A percentile compares a stretch with the other conserved stretches of the same genome.
Evolutionary conservation across 108 stramenopile species (phyloP).

Genomic region (Cyclotella atomus): DNA sequence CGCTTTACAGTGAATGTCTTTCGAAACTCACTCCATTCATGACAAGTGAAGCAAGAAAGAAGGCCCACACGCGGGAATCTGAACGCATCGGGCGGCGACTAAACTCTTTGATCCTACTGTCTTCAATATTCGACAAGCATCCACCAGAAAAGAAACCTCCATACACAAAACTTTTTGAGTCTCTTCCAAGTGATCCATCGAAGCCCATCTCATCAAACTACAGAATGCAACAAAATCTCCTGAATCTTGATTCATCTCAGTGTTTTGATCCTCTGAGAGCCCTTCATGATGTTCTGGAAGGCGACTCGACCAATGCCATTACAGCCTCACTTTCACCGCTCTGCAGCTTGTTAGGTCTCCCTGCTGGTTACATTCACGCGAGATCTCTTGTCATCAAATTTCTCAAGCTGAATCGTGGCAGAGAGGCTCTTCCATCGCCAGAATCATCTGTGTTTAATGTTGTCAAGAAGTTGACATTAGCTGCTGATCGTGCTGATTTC

Average conservation of each 20-base stretch:
- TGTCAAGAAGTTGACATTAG: constrained; percentile 53
- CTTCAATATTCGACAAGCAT: constrained; percentile 67
- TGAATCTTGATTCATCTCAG: constrained; percentile 32
- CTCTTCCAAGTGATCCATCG: constrained; percentile 55
- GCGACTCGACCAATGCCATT: constrained; percentile 24
- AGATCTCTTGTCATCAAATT: constrained; percentile 65
- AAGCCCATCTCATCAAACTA: not conserved
- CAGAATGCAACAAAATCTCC: constrained; percentile 9
- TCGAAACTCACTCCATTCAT: constrained; percentile 29
- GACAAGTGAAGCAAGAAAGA: constrained; percentile 41
- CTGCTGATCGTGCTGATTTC: constrained; percentile 67
- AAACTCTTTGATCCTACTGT: constrained; percentile 76
- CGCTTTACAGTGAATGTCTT: constrained; percentile 64
- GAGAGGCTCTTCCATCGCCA: constrained; percentile 60
- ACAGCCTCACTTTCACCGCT: constrained; percentile 74
- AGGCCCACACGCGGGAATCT: constrained; percentile 52
- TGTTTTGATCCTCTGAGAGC: constrained; percentile 77
- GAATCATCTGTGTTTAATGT: constrained; percentile 66
- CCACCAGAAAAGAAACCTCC: constrained; percentile 48
- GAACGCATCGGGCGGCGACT: constrained; percentile 67
- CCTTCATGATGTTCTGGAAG: constrained; percentile 51
- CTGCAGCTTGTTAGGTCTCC: constrained; percentile 70
- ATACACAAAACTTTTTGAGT: constrained; percentile 66
- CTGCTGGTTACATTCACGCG: constrained; percentile 77
- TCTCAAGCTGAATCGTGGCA: constrained; percentile 35